These are phyloP conservation scores for Diplodia seriata DNA, from an alignment of 2,329 filamentous ascomycete species.

Conservation along the genomic window DNA sequence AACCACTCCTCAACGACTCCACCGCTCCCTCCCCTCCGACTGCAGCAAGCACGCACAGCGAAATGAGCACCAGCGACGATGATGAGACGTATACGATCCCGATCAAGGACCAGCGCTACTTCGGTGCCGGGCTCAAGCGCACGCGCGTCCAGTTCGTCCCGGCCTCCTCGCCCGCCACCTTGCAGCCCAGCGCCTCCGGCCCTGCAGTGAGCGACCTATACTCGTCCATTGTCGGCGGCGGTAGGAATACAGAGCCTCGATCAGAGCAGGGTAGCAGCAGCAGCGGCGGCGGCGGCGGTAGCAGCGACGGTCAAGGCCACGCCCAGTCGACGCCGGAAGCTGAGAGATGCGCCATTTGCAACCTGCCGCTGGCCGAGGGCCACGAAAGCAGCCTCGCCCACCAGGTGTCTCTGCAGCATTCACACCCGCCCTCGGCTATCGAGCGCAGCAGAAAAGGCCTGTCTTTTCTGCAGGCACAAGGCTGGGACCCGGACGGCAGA, in stretches of 20 bases:
- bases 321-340: conserved; percentile 34
- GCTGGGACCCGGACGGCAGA: conserved; percentile 77
- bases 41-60: neutral
- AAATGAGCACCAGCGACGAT: conserved; percentile 45
- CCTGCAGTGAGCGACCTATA: conserved; percentile 64
- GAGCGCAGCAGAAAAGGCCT: conserved; percentile 75
- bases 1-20: neutral
- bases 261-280: neutral
- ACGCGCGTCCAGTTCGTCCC: conserved; percentile 67
- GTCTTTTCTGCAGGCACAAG: conserved; percentile 68
- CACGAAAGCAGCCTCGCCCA: conserved; percentile 73
- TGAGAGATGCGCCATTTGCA: conserved; percentile 46
- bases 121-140: conserved; percentile 68
- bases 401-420: conserved; percentile 72
- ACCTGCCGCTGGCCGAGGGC: conserved; percentile 43
- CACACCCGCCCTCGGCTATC: conserved; percentile 74
- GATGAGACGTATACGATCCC: conserved; percentile 67
- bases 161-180: conserved; percentile 46
- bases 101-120: conserved; percentile 64
- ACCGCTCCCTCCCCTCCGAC: neutral
- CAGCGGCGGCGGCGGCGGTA: neutral
- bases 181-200: conserved; percentile 33
- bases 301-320: too few relatives aligned
- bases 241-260: conserved; percentile 32
- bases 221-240: conserved; percentile 45